Evolutionary conservation across 192 early-diverging fungal genomes (phyloP).

Genomic region (Coemansia sp.): DNA sequence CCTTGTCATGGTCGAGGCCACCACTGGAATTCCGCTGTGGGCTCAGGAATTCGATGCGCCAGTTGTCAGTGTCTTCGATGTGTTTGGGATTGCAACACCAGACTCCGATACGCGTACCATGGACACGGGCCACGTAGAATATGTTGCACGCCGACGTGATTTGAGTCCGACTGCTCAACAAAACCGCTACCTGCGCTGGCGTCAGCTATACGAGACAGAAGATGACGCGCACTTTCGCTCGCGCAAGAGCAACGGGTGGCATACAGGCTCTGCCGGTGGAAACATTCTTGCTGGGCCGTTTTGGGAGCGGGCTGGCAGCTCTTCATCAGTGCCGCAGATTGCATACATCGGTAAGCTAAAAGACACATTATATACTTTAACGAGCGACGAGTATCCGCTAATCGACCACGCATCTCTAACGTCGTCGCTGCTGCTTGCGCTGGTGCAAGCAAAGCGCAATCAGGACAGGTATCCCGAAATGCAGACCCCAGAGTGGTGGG

Average conservation of each 20-base stretch:
- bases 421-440: conserved; percentile 46
- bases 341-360: conserved; percentile 67
- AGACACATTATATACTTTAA: conserved; percentile 70
- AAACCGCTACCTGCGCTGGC: conserved; percentile 26
- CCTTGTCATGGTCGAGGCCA: conserved; percentile 45
- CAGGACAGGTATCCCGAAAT: conserved; percentile 49
- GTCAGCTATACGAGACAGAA: conserved; percentile 28
- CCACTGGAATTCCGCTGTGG: conserved; percentile 56
- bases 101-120: not conserved
- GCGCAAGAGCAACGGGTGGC: conserved; percentile 18
- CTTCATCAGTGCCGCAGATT: conserved; percentile 21
- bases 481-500: conserved; percentile 43
- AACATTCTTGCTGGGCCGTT: conserved; percentile 40
- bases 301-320: conserved; percentile 39
- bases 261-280: conserved; percentile 42
- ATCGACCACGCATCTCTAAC: conserved; percentile 47
- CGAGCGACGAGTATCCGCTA: conserved; percentile 66
- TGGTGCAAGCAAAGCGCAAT: conserved; percentile 33
- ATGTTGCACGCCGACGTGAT: conserved; percentile 35
- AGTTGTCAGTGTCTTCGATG: conserved; percentile 59
- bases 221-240: conserved; percentile 13
- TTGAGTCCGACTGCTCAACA: conserved; percentile 37
- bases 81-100: conserved; percentile 45
- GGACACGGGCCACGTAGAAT: conserved; percentile 9
- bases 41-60: conserved; percentile 56